Evolutionary conservation across 495 filamentous ascomycete genomes (phyloP).

Genomic region (Glarea lozoyensis): DNA sequence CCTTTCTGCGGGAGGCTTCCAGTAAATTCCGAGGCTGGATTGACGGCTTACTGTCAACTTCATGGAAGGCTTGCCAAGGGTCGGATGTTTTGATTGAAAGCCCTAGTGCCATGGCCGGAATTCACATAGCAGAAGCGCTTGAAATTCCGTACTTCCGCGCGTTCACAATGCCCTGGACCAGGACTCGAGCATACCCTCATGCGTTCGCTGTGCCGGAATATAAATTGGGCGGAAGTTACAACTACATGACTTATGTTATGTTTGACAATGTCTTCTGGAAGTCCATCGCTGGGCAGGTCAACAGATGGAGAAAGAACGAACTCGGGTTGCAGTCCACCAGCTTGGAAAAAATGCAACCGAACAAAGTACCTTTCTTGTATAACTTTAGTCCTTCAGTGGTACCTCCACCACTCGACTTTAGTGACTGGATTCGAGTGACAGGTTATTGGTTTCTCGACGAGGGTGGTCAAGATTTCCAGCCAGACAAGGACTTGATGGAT

Average conservation of each 20-base stretch:
- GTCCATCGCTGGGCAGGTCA: conserved; percentile 82
- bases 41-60: conserved; percentile 75
- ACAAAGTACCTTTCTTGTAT: conserved; percentile 95
- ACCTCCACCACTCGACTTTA: conserved; percentile 86
- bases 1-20: conserved; percentile 81
- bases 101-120: conserved; percentile 95
- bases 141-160: conserved; percentile 93
- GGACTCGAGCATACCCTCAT: conserved; percentile 91
- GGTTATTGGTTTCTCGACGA: conserved; percentile 98
- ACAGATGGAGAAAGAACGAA: conserved; percentile 79
- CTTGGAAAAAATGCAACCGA: conserved; percentile 85
- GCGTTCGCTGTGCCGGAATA: conserved; percentile 92
- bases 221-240: conserved; percentile 92
- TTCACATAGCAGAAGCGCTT: conserved; percentile 96
- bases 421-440: conserved; percentile 94
- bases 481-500: conserved; percentile 60
- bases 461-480: conserved; percentile 45
- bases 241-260: conserved; percentile 92
- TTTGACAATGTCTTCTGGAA: conserved; percentile 98
- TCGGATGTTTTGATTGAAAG: conserved; percentile 90
- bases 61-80: conserved; percentile 77
- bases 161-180: conserved; percentile 98
- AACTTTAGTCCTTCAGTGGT: conserved; percentile 94
- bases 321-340: conserved; percentile 72
- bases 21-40: conserved; percentile 90